Percentiles rank a stretch among this genome's conserved stretches.
These are phyloP conservation scores for Pecoramyces ruminantium DNA, from an alignment of 192 early-diverging fungal genomes.

Conservation along the genomic window DNA sequence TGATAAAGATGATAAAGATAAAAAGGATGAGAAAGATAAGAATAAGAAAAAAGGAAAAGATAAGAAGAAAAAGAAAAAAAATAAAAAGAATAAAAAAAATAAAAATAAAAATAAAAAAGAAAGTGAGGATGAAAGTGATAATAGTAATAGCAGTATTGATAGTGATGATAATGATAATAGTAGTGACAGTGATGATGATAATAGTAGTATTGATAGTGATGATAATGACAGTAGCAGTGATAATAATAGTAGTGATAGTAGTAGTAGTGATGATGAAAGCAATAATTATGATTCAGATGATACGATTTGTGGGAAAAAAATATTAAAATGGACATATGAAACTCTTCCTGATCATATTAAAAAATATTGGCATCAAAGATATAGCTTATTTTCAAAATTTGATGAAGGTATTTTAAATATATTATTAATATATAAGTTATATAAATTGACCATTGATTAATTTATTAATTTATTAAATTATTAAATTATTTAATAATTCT, in stretches of 20 bases:
- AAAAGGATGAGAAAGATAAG: too few relatives aligned
- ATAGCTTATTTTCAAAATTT: conserved; percentile 62
- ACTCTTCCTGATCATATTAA: conserved; percentile 1
- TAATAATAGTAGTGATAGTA: too few relatives aligned
- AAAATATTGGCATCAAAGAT: conserved; percentile 79
- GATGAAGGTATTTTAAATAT: conserved; percentile 43
- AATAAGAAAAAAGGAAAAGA: too few relatives aligned
- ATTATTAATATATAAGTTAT: too few relatives aligned
- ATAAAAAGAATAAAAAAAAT: neutral
- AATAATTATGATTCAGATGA: neutral
- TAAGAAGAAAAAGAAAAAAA: neutral
- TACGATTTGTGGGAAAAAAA: neutral
- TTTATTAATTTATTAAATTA: neutral
- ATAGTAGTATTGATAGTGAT: too few relatives aligned
- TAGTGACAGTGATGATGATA: neutral
- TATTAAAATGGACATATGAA: neutral
- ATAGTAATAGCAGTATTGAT: neutral
- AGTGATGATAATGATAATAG: neutral
- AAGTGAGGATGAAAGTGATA: neutral
- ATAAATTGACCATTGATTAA: too few relatives aligned
- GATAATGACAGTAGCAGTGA: neutral
- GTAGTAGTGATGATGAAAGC: neutral
- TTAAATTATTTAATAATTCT: neutral
- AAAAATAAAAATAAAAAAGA: neutral
- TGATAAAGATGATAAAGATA: too few relatives aligned